phyloP scores from a whole-genome alignment of 495 filamentous ascomycete species.

The Friedmanniomyces simplex region DNA sequence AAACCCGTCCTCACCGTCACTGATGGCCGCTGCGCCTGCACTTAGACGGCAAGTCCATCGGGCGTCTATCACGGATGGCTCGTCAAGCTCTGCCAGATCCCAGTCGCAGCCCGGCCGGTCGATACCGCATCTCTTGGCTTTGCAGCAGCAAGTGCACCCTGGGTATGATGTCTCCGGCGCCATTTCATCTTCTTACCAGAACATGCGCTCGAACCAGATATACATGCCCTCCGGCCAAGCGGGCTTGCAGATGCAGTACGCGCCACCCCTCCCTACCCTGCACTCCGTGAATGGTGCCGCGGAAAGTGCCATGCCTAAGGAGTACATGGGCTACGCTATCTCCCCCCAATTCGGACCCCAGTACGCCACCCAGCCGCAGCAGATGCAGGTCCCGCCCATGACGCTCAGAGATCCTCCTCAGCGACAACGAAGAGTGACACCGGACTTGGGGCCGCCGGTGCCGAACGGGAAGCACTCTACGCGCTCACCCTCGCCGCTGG shows the following conservation, averaged over 20 bases:
- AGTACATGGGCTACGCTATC: slow-evolving; percentile 55
- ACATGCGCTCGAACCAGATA: slow-evolving; percentile 6
- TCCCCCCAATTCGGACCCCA: slow-evolving; percentile 48
- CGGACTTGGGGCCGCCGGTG: slow-evolving; percentile 34
- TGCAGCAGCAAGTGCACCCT: slow-evolving; percentile 28
- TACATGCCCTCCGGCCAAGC: not conserved
- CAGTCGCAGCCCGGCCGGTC: slow-evolving; percentile 57
- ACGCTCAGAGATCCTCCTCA: slow-evolving; percentile 34
- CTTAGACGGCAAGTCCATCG: slow-evolving; percentile 48
- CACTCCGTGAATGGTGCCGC: slow-evolving; percentile 22
- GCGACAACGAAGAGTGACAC: slow-evolving; percentile 38
- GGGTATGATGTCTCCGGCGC: slow-evolving; percentile 22
- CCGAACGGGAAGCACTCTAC: slow-evolving; percentile 24
- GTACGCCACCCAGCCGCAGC: slow-evolving; percentile 33
- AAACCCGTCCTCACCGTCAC: slow-evolving; percentile 54
- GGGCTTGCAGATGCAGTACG: slow-evolving; percentile 7
- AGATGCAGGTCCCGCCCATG: slow-evolving; percentile 38
- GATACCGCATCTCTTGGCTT: slow-evolving; percentile 35
- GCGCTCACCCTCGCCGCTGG: slow-evolving; percentile 33
- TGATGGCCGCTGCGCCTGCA: slow-evolving; percentile 43
- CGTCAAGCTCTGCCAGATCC: slow-evolving; percentile 45
- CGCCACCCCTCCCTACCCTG: slow-evolving; percentile 20
- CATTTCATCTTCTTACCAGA: slow-evolving; percentile 9
- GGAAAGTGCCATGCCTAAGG: slow-evolving; percentile 37
- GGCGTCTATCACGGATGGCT: slow-evolving; percentile 44